phyloP scores from a whole-genome alignment of 495 filamentous ascomycete species.

The Hyaloscypha variabilis region DNA sequence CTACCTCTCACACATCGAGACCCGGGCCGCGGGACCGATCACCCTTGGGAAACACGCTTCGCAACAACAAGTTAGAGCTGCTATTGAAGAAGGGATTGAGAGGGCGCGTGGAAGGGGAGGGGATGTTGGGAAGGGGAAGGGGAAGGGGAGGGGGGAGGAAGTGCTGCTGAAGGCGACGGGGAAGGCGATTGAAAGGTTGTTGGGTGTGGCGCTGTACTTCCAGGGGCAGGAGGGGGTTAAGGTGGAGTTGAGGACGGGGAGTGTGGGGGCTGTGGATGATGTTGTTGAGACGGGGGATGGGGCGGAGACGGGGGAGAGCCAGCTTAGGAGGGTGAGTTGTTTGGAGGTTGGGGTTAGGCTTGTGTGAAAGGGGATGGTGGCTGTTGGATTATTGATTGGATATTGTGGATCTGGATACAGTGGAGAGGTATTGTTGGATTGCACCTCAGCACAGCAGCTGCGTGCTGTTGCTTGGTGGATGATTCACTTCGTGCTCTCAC shows the following conservation, averaged over 20 bases:
- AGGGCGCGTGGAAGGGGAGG: background rate
- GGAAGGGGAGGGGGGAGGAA: slow-evolving; percentile 46
- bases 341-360: slow-evolving; percentile 66
- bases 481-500: too few species aligned
- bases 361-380: slow-evolving; percentile 49
- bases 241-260: slow-evolving; percentile 61
- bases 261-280: slow-evolving; percentile 73
- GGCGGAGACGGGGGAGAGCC: slow-evolving; percentile 56
- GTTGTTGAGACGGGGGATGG: slow-evolving; percentile 42
- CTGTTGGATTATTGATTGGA: background rate
- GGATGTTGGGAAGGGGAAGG: slow-evolving; percentile 8
- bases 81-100: slow-evolving; percentile 30
- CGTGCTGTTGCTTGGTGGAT: too few species aligned
- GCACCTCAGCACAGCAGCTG: background rate
- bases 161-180: slow-evolving; percentile 80
- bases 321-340: slow-evolving; percentile 66
- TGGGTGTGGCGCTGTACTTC: slow-evolving; percentile 66
- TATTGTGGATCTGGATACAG: background rate
- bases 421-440: too few species aligned
- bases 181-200: slow-evolving; percentile 72
- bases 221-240: slow-evolving; percentile 59
- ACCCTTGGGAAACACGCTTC: background rate
- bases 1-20: slow-evolving; percentile 65
- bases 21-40: slow-evolving; percentile 48
- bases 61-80: slow-evolving; percentile 1